A percentile compares a stretch with the other conserved stretches of the same genome.
Conservation (phyloP, 1,284 basidiomycete species). For the Wallemia ichthyophaga region DNA sequence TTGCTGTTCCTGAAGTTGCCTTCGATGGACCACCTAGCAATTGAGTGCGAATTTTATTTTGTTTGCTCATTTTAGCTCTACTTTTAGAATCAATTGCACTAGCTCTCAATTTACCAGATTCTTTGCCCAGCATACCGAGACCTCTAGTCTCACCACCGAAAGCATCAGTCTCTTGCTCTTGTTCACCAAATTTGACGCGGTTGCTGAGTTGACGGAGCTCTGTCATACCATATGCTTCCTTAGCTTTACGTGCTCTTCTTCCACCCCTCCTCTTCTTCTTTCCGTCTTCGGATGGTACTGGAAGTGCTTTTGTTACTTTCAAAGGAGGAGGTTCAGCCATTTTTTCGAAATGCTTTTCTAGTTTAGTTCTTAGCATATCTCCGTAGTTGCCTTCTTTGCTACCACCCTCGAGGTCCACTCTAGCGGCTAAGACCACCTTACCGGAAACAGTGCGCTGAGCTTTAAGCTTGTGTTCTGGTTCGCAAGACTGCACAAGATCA, state of each 20-base stretch:
- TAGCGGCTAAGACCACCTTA: constrained; percentile 61
- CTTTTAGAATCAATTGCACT: constrained; percentile 56
- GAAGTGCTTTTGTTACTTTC: constrained; percentile 76
- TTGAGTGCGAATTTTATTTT: constrained; percentile 67
- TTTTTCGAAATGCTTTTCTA: constrained; percentile 70
- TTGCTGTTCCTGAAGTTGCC: constrained; percentile 19
- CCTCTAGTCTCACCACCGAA: constrained; percentile 79
- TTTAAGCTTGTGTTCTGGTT: constrained; percentile 71
- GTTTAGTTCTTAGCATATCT: constrained; percentile 42
- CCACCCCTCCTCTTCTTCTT: constrained; percentile 77
- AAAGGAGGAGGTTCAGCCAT: constrained; percentile 76
- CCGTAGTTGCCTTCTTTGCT: constrained; percentile 53
- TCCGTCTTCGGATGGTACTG: constrained; percentile 82
- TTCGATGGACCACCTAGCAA: constrained; percentile 36
- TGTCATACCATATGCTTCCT: constrained; percentile 87
- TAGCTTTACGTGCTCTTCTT: constrained; percentile 82
- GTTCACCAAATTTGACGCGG: constrained; percentile 79
- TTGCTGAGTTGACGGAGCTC: constrained; percentile 92
- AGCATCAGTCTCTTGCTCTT: constrained; percentile 79
- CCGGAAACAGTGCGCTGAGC: constrained; percentile 77
- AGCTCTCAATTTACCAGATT: constrained; percentile 62
- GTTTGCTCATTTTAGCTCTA: constrained; percentile 85
- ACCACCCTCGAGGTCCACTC: constrained; percentile 64
- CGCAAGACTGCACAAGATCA: constrained; percentile 51
- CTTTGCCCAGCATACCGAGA: constrained; percentile 73